Conservation (phyloP, 495 filamentous ascomycete genomes). For the Trichodelitschia bisporula region DNA sequence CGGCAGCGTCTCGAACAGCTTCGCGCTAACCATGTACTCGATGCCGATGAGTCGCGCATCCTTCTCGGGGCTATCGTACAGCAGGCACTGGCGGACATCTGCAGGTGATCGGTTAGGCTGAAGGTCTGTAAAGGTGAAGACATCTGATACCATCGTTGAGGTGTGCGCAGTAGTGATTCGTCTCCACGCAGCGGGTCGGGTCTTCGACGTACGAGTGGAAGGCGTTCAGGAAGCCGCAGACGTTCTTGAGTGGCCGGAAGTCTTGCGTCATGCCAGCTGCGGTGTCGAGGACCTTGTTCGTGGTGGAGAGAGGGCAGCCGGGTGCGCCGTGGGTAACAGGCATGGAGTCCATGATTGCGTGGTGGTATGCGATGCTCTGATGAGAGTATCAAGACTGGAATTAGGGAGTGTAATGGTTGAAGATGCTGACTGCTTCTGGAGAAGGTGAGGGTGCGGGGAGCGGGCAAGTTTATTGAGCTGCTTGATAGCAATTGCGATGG, state of each 20-base stretch:
- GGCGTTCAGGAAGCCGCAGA: conserved; percentile 70
- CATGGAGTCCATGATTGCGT: conserved; percentile 6
- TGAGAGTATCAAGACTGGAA: too few species aligned
- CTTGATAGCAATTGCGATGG: too few species aligned
- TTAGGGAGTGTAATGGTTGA: too few species aligned
- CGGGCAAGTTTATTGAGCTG: too few species aligned
- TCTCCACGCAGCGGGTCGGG: conserved; percentile 39
- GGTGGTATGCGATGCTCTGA: too few species aligned
- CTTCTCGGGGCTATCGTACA: conserved; percentile 45
- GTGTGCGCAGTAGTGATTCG: conserved; percentile 72
- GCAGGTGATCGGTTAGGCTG: not conserved
- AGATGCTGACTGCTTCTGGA: too few species aligned
- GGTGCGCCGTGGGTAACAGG: conserved; percentile 16
- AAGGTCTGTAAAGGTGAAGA: conserved; percentile 5
- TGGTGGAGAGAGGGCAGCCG: conserved; percentile 26
- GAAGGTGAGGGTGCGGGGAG: too few species aligned
- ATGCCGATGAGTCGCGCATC: conserved; percentile 59
- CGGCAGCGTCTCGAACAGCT: conserved; percentile 39
- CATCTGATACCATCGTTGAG: conserved; percentile 32
- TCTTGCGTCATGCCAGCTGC: conserved; percentile 37
- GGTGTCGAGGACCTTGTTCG: conserved; percentile 37
- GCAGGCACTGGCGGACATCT: conserved; percentile 59
- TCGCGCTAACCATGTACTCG: conserved; percentile 75
- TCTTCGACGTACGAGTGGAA: conserved; percentile 62
- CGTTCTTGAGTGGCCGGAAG: conserved; percentile 46